Percentiles rank a stretch among this genome's conserved stretches.
Evolutionary conservation across 345 rosid species (phyloP).

Genomic region (Eucalyptus caleyi): DNA sequence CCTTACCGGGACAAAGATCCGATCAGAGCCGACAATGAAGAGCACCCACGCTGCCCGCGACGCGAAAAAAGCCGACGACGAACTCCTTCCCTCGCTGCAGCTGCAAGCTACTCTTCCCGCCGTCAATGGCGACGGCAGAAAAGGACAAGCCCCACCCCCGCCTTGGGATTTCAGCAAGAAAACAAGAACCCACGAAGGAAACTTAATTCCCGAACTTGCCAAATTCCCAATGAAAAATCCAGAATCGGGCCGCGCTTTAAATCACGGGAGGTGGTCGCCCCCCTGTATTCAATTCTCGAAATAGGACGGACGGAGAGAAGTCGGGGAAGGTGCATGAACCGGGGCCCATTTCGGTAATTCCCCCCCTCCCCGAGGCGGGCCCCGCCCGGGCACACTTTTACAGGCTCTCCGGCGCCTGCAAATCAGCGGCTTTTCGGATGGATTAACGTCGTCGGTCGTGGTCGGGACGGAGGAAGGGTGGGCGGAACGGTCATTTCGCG

Average conservation of each 20-base stretch:
- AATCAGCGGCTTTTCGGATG: background rate
- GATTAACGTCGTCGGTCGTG: background rate
- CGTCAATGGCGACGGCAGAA: background rate
- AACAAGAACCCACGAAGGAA: background rate
- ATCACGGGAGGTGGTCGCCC: background rate
- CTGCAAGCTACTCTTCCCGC: background rate
- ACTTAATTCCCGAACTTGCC: background rate
- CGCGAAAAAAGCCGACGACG: background rate
- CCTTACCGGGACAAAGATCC: background rate
- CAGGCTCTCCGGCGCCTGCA: background rate
- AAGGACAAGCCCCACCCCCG: background rate
- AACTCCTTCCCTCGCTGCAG: background rate
- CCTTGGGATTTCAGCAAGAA: background rate
- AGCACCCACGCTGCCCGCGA: background rate
- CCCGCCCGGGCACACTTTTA: background rate
- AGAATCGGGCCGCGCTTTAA: background rate
- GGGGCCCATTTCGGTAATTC: background rate
- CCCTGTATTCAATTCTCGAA: background rate
- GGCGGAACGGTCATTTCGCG: background rate
- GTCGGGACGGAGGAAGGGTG: background rate
- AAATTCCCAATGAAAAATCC: background rate
- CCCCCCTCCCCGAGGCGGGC: background rate
- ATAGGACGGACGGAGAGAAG: background rate
- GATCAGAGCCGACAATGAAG: background rate
- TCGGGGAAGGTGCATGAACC: background rate